These are phyloP conservation scores for Clonostachys rosea DNA, from an alignment of 2,329 filamentous ascomycete species.

Conservation along the genomic window DNA sequence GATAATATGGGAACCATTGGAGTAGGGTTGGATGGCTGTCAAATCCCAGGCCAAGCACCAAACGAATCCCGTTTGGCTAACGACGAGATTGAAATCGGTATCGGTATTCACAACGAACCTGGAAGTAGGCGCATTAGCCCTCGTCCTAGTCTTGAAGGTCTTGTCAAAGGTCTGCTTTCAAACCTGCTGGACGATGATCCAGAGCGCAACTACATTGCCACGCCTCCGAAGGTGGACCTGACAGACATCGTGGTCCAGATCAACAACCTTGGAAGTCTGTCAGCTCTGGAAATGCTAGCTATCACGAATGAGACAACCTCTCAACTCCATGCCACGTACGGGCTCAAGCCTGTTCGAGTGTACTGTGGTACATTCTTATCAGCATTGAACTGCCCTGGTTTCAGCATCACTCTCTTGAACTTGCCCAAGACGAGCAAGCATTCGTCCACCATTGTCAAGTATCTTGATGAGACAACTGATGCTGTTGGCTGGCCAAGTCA, in stretches of 20 bases:
- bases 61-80: neutral
- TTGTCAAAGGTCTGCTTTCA: neutral
- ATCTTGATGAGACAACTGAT: no score
- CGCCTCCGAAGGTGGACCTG: no score
- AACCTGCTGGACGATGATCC: neutral
- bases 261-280: neutral
- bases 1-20: constrained; percentile 47
- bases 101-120: constrained; percentile 1
- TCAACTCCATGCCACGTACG: neutral
- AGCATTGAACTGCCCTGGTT: neutral
- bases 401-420: neutral
- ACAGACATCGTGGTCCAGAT: neutral
- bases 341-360: neutral
- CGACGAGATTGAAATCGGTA: neutral
- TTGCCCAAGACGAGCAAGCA: no score
- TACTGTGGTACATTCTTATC: neutral
- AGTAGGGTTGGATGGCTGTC: constrained; percentile 11
- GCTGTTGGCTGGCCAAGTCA: no score
- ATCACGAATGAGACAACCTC: neutral
- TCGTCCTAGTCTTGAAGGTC: neutral
- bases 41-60: constrained; percentile 13
- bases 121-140: neutral
- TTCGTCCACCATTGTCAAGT: no score
- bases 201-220: neutral
- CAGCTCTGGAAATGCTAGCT: neutral